These are phyloP conservation scores for Metschnikowia picachoensis DNA, from an alignment of 805 yeast genomes.

Conservation along the genomic window DNA sequence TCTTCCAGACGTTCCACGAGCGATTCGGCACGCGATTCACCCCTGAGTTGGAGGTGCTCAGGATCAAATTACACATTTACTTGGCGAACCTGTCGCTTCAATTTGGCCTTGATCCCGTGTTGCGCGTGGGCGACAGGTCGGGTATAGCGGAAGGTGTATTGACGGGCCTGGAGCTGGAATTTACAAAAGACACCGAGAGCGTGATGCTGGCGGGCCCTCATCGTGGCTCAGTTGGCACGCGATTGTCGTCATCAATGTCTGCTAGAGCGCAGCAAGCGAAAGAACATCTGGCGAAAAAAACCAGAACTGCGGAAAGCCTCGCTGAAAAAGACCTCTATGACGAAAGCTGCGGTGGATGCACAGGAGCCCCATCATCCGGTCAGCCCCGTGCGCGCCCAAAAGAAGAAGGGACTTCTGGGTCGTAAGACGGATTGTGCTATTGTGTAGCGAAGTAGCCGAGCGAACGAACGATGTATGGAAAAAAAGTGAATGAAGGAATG, in stretches of 20 bases:
- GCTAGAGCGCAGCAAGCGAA: too few relatives aligned
- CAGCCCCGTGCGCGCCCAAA: background rate
- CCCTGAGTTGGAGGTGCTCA: conserved; percentile 58
- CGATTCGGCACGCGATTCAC: conserved; percentile 54
- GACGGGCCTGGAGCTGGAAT: conserved; percentile 7
- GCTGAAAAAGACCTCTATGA: too few relatives aligned
- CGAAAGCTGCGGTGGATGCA: background rate
- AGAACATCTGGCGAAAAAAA: too few relatives aligned
- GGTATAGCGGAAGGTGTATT: too few relatives aligned
- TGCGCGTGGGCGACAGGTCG: conserved; percentile 14
- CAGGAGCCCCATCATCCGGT: too few relatives aligned
- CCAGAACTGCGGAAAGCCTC: too few relatives aligned
- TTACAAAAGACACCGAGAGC: conserved; percentile 10
- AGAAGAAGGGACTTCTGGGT: conserved; percentile 8
- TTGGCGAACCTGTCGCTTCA: conserved; percentile 64
- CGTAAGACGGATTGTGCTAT: conserved; percentile 14
- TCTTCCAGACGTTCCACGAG: conserved; percentile 64
- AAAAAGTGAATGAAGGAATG: too few relatives aligned
- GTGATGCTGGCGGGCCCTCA: background rate
- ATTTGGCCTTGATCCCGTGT: conserved; percentile 52
- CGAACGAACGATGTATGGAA: too few relatives aligned
- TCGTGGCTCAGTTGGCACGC: conserved; percentile 9
- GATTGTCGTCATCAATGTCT: conserved; percentile 7
- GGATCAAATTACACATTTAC: conserved; percentile 68
- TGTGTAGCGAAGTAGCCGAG: background rate